phyloP scores from a whole-genome alignment of 1,284 basidiomycete species.

The Cystobasidiaceae sp. region DNA sequence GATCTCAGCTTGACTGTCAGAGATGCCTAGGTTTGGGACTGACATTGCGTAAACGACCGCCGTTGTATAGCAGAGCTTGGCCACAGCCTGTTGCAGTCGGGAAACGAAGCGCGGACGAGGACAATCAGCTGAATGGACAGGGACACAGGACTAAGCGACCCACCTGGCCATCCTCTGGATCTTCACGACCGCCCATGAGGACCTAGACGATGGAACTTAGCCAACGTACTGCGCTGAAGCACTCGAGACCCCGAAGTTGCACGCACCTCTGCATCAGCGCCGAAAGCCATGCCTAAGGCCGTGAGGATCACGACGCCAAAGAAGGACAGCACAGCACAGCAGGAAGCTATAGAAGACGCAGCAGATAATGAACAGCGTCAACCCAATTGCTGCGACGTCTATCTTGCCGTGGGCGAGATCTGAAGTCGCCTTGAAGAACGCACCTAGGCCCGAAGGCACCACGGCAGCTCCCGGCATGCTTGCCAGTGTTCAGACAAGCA shows the following conservation, averaged over 20 bases:
- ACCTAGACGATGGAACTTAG: background rate
- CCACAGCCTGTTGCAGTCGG: background rate
- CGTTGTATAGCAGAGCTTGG: conserved; percentile 23
- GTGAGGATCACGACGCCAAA: conserved; percentile 54
- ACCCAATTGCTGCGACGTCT: too few relatives aligned
- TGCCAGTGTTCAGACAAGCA: background rate
- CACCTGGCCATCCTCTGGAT: conserved; percentile 24
- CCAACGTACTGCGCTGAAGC: background rate
- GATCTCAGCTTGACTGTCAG: background rate
- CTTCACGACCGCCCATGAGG: conserved; percentile 22
- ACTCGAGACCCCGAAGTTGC: conserved; percentile 19
- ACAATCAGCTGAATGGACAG: too few relatives aligned
- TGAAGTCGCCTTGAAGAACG: too few relatives aligned
- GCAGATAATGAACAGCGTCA: background rate
- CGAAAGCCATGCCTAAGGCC: conserved; percentile 37
- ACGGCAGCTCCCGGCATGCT: conserved; percentile 17
- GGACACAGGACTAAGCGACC: background rate
- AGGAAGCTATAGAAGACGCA: conserved; percentile 47
- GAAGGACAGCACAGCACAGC: conserved; percentile 53
- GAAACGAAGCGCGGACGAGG: background rate
- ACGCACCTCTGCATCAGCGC: conserved; percentile 42
- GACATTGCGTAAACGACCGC: conserved; percentile 26
- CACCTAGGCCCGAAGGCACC: conserved; percentile 21
- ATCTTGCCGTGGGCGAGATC: too few relatives aligned
- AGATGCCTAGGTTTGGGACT: background rate